Conservation (phyloP, 257 asterid genomes). For the Sherardia arvensis region DNA sequence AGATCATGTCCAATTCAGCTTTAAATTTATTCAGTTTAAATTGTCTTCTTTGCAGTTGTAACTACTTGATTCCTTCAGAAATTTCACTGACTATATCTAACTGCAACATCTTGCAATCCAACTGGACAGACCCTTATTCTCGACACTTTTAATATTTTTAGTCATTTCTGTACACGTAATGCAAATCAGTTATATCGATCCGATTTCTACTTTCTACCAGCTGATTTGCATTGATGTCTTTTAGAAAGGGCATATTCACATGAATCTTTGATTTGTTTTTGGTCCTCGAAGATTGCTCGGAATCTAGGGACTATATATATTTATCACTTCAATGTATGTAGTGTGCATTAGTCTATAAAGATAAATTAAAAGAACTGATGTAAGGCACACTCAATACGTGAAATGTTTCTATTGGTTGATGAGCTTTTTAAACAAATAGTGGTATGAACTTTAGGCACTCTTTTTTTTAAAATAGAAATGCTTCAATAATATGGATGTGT, state of each 20-base stretch:
- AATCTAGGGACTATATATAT: slow-evolving; percentile 12
- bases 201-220: too few relatives aligned
- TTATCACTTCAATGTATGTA: slow-evolving; percentile 12
- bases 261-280: neutral
- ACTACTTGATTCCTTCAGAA: too few relatives aligned
- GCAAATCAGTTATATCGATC: too few relatives aligned
- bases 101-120: too few relatives aligned
- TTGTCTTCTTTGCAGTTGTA: too few relatives aligned
- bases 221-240: too few relatives aligned
- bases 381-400: slow-evolving; percentile 25
- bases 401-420: slow-evolving; percentile 20
- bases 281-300: slow-evolving; percentile 5
- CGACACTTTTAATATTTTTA: too few relatives aligned
- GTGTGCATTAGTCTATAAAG: neutral
- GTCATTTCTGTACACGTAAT: too few relatives aligned
- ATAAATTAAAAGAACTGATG: slow-evolving; percentile 12
- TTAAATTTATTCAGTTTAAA: too few relatives aligned
- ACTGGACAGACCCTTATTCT: too few relatives aligned
- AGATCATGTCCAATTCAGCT: too few relatives aligned
- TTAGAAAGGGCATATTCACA: neutral
- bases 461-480: neutral
- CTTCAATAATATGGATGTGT: slow-evolving; percentile 17
- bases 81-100: too few relatives aligned
- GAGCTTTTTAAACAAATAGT: neutral
- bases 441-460: slow-evolving; percentile 6